Evolutionary conservation across 2,329 filamentous ascomycete species (phyloP), one percentile per base, ranked within the genome.

Genomic region (Xylariaceae sp.): DNA sequence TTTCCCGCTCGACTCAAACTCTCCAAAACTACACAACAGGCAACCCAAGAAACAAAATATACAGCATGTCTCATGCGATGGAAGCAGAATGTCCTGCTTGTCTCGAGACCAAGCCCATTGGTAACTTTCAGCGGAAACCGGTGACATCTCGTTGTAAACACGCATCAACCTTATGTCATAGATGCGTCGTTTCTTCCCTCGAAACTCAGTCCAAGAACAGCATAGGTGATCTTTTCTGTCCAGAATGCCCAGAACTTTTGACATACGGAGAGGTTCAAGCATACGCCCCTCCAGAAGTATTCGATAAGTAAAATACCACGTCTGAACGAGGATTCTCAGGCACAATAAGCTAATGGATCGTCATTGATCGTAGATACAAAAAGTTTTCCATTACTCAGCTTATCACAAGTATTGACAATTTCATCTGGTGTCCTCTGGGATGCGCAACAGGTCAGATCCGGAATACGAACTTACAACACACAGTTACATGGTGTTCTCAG

Each of bases 401-500:
- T 6, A 17, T 81, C 46, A 68, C 71, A 15, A 59, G 65, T 17
- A 63, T 73, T 1, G 65, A 69, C 0, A 72, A 72, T 31, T 83
- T 81, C 55, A 62, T 72, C 12, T 81, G 76, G 74, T 84, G 80
- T 55, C 70, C 78, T 1, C 65, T 75, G 0, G 68, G 66, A 2
- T 84, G 81, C 56, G 70, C 66, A 9, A 73, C 69, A 1, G 79
- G 80, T 0, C 78, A 82, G 54, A 67, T 80, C 2, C 78, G 82
- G 42, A 66, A 68, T 1, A 67, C 62, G 1, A 72, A 72, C 14
- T 48, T 56, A 1, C 58, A 58, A 1, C 66, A 70, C 3, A 70
- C 75, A 0, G 74, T 72, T 15, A 69, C 75, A 36, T 67, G 64
- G 14, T 75, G 75, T 58, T 56, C 64, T 39, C 54, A 61, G 39